phyloP scores from a whole-genome alignment of 139 green algal genomes.

The Ettlia oleoabundans region DNA sequence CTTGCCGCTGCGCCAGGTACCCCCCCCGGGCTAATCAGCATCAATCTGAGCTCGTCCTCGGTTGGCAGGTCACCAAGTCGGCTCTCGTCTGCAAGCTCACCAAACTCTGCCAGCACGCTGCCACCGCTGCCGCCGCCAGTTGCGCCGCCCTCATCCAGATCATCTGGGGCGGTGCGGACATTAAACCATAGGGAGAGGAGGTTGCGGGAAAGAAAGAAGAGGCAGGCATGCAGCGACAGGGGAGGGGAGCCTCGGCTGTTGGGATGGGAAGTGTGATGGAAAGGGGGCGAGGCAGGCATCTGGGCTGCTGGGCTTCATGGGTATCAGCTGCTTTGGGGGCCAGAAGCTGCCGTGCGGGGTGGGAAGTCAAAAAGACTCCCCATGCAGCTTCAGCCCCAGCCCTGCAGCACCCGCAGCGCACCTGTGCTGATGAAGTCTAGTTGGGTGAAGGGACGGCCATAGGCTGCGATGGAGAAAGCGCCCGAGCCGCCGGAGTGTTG shows the following conservation, averaged over 20 bases:
- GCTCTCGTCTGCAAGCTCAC: conserved; percentile 20
- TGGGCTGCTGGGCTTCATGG: no score
- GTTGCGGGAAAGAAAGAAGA: no score
- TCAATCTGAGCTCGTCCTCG: conserved; percentile 28
- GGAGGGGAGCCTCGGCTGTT: not conserved
- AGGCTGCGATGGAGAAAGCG: conserved; percentile 27
- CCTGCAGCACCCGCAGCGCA: not conserved
- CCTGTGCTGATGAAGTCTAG: conserved; percentile 33
- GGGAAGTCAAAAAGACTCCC: no score
- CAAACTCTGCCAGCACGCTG: conserved; percentile 21
- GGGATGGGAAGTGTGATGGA: not conserved
- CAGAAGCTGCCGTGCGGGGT: no score
- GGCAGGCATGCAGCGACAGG: no score
- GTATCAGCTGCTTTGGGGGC: no score
- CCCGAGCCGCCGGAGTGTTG: not conserved
- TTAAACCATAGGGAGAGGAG: not conserved
- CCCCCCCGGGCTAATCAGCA: not conserved
- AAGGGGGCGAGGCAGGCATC: not conserved
- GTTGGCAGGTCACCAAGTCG: conserved; percentile 18
- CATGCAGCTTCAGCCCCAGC: not conserved
- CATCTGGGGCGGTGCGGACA: not conserved
- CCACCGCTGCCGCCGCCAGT: not conserved
- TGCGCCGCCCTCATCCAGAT: not conserved
- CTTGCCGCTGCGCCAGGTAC: not conserved
- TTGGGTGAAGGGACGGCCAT: conserved; percentile 11